Percentiles rank a stretch among this genome's conserved stretches.
Evolutionary conservation across 345 rosid genomes (phyloP).

Genomic region (Eucalyptus erythrocorys): DNA sequence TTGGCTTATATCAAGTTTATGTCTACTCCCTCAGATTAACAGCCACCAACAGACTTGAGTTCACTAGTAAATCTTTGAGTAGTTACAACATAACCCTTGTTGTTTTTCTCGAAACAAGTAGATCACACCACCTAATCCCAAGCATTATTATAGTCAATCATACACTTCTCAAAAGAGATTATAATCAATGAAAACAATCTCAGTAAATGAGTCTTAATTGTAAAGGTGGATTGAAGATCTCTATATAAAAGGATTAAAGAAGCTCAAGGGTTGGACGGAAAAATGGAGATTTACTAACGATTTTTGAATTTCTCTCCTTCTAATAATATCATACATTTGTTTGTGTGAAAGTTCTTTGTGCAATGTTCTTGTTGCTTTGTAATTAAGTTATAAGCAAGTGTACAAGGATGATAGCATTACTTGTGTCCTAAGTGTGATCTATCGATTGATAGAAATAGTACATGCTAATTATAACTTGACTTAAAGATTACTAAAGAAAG

Average conservation of each 20-base stretch:
- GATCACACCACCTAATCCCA: too few species aligned
- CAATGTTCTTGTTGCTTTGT: background rate
- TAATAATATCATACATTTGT: background rate
- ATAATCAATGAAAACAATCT: too few species aligned
- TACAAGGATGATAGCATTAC: background rate
- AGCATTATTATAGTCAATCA: too few species aligned
- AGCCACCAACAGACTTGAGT: too few species aligned
- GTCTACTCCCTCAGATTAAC: too few species aligned
- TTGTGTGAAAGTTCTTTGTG: background rate
- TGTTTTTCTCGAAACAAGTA: too few species aligned
- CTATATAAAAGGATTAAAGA: background rate
- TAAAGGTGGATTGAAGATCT: background rate
- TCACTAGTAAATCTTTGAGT: too few species aligned
- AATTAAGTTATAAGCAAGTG: background rate
- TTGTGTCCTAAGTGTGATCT: background rate
- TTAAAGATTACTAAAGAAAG: background rate
- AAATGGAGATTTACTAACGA: too few species aligned
- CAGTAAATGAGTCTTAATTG: too few species aligned
- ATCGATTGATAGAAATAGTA: background rate
- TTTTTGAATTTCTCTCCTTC: background rate
- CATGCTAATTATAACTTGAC: background rate
- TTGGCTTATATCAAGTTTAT: too few species aligned
- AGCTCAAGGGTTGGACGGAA: background rate
- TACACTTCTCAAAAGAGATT: too few species aligned
- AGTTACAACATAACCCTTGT: too few species aligned